Base-by-base conservation (phyloP, 2,329 filamentous ascomycete species). In the Xylariaceae sp. region DNA sequence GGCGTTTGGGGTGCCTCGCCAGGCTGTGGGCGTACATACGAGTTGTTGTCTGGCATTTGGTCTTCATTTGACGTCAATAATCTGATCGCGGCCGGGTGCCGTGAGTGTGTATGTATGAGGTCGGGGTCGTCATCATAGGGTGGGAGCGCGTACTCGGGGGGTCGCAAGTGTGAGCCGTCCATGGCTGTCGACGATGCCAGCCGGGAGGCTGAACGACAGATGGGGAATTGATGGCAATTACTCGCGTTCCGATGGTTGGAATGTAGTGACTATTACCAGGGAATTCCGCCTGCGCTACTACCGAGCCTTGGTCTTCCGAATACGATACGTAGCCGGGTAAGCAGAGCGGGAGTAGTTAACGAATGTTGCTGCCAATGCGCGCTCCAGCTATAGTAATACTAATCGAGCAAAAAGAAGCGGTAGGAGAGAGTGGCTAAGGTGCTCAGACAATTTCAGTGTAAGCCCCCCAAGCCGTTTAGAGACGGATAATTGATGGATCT, bases 31-130 rank as follows among this genome's bases (percentile, higher is more conserved):
- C 65, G 65, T 75, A 86, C 84, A 77, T 86, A 86, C 83, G 80
- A 77, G 70, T 77, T 74, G 58, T 68, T 67, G 63, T 77, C 74
- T 74, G 75, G 67, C 49, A 74, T 62, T 37, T 79, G 74, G 51
- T 85, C 83, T 68, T 87, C 84, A 71, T 84, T 78, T 5, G 83
- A 86, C 55, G 84, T 87, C 74, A 88, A 75, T 67, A 88, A 75
- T 67, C 85, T 79, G 57, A 87, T 79, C 62, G 79, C 81, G 39
- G 83, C 78, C 50, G 78, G 73, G 68, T 80, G 69, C 44, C 72
- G 67, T 58, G 77, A 74, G 60, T 76, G 75, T 45, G 75, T 75
- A 15, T 77, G 77, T 34, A 76, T 79, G 65, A 68, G 63, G 47
- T 80, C 74, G 65, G 78, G 73, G 30, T 84, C 81, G 56, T 83